Evolutionary conservation across 371 early-diverging fungal genomes (phyloP).

Genomic region (Apophysomyces variabilis): DNA sequence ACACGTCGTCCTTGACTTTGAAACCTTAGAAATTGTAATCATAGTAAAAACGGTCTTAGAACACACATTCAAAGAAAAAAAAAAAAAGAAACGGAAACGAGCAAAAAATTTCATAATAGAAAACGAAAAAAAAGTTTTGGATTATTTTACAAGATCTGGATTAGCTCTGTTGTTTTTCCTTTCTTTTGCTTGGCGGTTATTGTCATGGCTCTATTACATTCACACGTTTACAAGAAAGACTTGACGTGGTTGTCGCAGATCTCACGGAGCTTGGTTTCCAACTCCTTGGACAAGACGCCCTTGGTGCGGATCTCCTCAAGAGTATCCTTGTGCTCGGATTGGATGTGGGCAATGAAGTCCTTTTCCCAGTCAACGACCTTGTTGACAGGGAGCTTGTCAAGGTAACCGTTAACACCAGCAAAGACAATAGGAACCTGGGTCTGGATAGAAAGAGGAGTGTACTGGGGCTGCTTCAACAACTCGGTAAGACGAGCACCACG

Average conservation of each 20-base stretch:
- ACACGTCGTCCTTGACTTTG: conserved; percentile 55
- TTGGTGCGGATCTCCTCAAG: conserved; percentile 90
- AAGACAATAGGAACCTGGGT: conserved; percentile 93
- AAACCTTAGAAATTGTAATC: conserved; percentile 15
- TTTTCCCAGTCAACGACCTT: conserved; percentile 91
- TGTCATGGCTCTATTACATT: not conserved
- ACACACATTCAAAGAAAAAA: conserved; percentile 1
- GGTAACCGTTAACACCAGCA: conserved; percentile 96
- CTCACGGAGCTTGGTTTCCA: conserved; percentile 86
- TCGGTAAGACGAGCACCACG: conserved; percentile 26
- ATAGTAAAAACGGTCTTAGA: conserved; percentile 1
- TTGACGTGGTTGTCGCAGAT: conserved; percentile 85
- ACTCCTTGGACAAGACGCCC: conserved; percentile 69
- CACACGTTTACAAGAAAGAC: conserved; percentile 69
- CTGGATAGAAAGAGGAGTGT: conserved; percentile 89
- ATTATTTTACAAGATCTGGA: not conserved
- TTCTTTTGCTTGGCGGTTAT: not conserved
- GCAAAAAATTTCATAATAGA: not conserved
- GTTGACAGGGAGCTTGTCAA: conserved; percentile 94
- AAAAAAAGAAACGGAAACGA: conserved; percentile 3
- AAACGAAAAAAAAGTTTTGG: not conserved
- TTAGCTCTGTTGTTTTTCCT: too few relatives aligned
- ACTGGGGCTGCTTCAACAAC: conserved; percentile 94
- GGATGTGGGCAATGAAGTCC: conserved; percentile 87
- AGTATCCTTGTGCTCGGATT: conserved; percentile 84